A percentile compares a stretch with the other conserved stretches of the same genome.
phyloP scores from a whole-genome alignment of 805 yeast genomes.

The Clavispora fructus region DNA sequence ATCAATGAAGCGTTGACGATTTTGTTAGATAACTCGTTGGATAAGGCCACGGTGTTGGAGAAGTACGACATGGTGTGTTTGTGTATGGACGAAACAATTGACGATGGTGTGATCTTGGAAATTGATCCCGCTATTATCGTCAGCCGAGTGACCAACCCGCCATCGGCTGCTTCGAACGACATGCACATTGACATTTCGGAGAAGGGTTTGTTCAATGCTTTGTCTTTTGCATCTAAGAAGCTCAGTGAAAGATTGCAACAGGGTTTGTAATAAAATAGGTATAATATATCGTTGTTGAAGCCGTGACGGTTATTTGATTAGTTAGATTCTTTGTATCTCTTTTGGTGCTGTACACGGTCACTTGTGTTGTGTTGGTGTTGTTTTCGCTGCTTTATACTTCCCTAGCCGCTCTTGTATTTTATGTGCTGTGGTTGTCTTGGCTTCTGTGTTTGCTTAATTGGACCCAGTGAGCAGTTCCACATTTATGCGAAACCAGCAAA shows the following conservation, averaged over 20 bases:
- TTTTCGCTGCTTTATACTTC: too few relatives aligned
- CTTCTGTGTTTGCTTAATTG: too few relatives aligned
- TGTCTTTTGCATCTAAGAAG: conserved; percentile 81
- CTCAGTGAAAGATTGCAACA: conserved; percentile 43
- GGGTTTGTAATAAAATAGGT: conserved; percentile 25
- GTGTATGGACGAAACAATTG: conserved; percentile 87
- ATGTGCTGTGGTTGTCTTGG: too few relatives aligned
- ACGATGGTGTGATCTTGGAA: conserved; percentile 89
- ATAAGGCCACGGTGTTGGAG: conserved; percentile 72
- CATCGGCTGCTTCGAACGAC: conserved; percentile 52
- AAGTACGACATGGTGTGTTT: conserved; percentile 81
- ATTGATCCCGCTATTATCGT: conserved; percentile 84
- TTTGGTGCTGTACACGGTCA: too few relatives aligned
- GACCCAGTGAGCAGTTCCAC: too few relatives aligned
- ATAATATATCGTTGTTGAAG: background rate
- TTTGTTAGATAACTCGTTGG: conserved; percentile 64
- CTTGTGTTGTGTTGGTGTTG: too few relatives aligned
- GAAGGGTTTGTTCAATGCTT: conserved; percentile 75
- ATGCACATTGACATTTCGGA: conserved; percentile 64
- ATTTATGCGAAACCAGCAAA: too few relatives aligned
- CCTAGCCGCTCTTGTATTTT: too few relatives aligned
- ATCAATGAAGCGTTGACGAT: conserved; percentile 78
- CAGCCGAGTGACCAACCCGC: conserved; percentile 85
- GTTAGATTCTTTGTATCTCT: too few relatives aligned
- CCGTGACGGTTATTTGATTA: too few relatives aligned